phyloP scores from a whole-genome alignment of 306 rosid species.

The Gillenia trifoliata region DNA sequence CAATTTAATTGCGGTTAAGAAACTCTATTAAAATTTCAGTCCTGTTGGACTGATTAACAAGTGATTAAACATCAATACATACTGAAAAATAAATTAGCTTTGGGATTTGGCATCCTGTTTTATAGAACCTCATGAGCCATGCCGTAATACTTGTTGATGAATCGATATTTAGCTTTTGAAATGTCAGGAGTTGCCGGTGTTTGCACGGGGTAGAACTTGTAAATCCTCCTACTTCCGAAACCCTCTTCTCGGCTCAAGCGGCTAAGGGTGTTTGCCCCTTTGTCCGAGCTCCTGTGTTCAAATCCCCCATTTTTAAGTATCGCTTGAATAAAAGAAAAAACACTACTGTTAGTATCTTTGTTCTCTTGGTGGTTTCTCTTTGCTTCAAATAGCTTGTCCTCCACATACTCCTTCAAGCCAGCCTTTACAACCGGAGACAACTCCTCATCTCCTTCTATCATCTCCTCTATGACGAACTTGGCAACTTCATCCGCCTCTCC shows the following conservation, averaged over 20 bases:
- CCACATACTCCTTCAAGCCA: neutral
- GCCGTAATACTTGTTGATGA: neutral
- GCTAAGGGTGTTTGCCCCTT: neutral
- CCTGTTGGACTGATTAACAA: neutral
- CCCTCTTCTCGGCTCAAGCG: neutral
- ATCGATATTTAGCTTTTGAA: neutral
- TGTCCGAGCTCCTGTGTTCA: neutral
- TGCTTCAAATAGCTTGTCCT: neutral
- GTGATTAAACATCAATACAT: neutral
- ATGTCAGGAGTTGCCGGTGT: neutral
- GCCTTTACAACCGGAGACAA: neutral
- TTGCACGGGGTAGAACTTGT: neutral
- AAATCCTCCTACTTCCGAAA: neutral
- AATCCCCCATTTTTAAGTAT: neutral
- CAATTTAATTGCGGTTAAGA: neutral
- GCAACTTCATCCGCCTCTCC: neutral
- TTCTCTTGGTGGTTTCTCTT: neutral
- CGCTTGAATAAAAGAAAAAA: neutral
- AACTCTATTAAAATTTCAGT: neutral
- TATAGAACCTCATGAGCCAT: neutral
- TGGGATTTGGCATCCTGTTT: neutral
- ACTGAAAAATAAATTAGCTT: neutral
- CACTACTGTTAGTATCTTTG: no score
- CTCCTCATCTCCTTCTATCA: neutral
- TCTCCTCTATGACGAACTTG: neutral